Evolutionary conservation across 371 early-diverging fungal genomes (phyloP).

Genomic region (Mucor irregularis): DNA sequence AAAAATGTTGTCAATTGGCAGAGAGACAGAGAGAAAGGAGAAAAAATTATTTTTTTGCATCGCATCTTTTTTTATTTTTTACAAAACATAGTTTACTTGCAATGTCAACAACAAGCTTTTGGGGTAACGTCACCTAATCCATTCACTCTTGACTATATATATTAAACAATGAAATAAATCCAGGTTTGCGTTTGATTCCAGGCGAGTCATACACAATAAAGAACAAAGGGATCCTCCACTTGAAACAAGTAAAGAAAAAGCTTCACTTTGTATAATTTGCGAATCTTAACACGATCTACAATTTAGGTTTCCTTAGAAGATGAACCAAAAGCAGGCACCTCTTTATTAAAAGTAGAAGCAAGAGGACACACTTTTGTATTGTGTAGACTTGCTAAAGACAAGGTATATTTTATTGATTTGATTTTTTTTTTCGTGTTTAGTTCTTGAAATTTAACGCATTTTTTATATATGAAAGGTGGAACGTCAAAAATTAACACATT

Average conservation of each 20-base stretch:
- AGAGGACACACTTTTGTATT: constrained; percentile 10
- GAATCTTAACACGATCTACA: too few relatives aligned
- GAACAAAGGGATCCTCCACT: neutral
- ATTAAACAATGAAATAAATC: too few relatives aligned
- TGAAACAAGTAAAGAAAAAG: constrained; percentile 9
- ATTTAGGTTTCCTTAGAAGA: constrained; percentile 6
- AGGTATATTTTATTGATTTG: constrained; percentile 1
- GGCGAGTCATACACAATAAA: constrained; percentile 5
- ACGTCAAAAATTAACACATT: constrained; percentile 13
- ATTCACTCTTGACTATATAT: too few relatives aligned
- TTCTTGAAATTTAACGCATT: too few relatives aligned
- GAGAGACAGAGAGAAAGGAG: too few relatives aligned
- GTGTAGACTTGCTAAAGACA: constrained; percentile 14
- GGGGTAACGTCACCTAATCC: too few relatives aligned
- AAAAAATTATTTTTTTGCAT: neutral
- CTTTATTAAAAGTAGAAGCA: constrained; percentile 6
- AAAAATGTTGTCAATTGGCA: too few relatives aligned
- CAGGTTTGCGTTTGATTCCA: constrained; percentile 5
- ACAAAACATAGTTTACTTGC: neutral
- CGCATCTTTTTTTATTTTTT: neutral
- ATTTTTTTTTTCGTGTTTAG: neutral
- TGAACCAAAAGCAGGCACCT: constrained; percentile 11
- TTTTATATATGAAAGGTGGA: too few relatives aligned
- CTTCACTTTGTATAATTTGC: neutral
- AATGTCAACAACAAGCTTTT: neutral